A percentile compares a stretch with the other conserved stretches of the same genome.
These are phyloP conservation scores for Yamadazyma philogaea DNA, from an alignment of 805 yeast genomes.

Conservation along the genomic window DNA sequence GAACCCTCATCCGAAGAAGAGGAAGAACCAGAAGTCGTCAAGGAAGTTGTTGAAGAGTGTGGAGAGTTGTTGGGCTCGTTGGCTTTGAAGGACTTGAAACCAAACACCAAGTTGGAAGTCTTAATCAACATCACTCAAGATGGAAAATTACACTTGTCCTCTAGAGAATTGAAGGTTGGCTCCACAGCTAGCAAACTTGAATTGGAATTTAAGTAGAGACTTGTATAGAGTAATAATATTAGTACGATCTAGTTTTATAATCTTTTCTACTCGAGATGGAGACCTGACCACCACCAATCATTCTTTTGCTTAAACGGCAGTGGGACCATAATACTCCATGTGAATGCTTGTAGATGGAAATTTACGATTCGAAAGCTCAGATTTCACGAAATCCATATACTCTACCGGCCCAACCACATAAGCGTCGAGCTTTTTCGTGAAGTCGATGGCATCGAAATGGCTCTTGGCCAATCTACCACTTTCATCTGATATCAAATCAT, in stretches of 20 bases:
- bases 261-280: no score
- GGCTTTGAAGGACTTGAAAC: conserved; percentile 65
- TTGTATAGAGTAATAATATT: conserved; percentile 3
- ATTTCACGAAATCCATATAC: conserved; percentile 6
- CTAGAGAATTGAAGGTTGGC: conserved; percentile 62
- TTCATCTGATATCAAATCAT: neutral
- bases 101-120: conserved; percentile 65
- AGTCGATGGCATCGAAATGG: conserved; percentile 1
- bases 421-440: neutral
- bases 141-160: conserved; percentile 61
- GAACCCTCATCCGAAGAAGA: conserved; percentile 55
- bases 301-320: no score
- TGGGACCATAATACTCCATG: conserved; percentile 7
- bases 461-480: neutral
- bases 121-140: conserved; percentile 63
- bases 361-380: neutral
- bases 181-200: conserved; percentile 57
- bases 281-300: neutral
- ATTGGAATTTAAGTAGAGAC: conserved; percentile 13
- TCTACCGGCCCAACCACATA: conserved; percentile 6
- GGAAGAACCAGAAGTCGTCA: conserved; percentile 86
- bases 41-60: conserved; percentile 69
- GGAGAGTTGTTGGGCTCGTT: conserved; percentile 76
- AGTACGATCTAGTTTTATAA: no score
- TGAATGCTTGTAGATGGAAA: neutral